These are phyloP conservation scores for Emmonsiellopsis sp. DNA, from an alignment of 2,329 filamentous ascomycete species.

Conservation along the genomic window DNA sequence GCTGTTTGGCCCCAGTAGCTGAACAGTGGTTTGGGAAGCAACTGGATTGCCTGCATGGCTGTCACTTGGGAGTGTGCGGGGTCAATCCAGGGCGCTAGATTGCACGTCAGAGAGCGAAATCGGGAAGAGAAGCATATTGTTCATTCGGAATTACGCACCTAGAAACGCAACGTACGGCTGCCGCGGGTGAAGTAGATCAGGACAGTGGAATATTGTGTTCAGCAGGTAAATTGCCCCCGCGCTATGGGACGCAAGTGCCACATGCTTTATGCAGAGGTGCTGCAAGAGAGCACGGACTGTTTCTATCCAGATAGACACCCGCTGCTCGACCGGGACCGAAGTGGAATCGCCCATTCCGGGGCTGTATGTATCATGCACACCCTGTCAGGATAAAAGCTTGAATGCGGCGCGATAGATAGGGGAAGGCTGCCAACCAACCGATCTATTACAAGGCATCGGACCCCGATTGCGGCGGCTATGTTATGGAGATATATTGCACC, in stretches of 20 bases:
- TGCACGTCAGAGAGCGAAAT: neutral
- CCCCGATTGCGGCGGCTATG: neutral
- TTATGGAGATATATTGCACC: neutral
- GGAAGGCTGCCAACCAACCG: neutral
- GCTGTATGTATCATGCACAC: slow-evolving; percentile 15
- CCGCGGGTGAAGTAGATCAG: slow-evolving; percentile 23
- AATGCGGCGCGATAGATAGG: no score
- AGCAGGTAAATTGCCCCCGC: slow-evolving; percentile 35
- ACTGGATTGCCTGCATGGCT: slow-evolving; percentile 18
- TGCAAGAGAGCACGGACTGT: slow-evolving; percentile 30
- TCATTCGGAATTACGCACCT: neutral
- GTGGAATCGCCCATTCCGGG: slow-evolving; percentile 38
- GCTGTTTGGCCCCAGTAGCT: slow-evolving; percentile 19
- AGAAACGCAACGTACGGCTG: slow-evolving; percentile 19
- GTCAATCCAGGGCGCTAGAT: slow-evolving; percentile 35
- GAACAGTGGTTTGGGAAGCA: slow-evolving; percentile 17
- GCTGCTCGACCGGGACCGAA: slow-evolving; percentile 22
- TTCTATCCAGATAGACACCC: slow-evolving; percentile 34
- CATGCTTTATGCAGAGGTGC: slow-evolving; percentile 26
- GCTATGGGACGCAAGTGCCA: slow-evolving; percentile 31
- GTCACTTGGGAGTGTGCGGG: slow-evolving; percentile 25
- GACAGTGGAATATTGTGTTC: slow-evolving; percentile 29
- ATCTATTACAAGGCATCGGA: neutral
- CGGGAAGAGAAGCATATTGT: neutral
- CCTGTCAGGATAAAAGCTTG: neutral